Evolutionary conservation across 768 basidiomycete genomes (phyloP).

Genomic region (Lactarius hengduanensis): DNA sequence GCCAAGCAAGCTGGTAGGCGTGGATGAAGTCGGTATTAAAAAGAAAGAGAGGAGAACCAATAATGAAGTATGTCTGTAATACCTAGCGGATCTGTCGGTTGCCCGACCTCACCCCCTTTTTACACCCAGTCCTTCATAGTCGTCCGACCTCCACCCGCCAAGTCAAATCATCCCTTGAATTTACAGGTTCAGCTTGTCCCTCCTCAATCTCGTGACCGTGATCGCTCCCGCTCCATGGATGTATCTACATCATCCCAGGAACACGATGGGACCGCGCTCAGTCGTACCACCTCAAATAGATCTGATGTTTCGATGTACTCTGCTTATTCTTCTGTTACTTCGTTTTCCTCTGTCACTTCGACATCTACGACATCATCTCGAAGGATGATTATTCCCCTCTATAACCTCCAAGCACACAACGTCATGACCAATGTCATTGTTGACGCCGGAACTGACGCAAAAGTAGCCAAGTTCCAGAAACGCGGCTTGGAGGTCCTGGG

Average conservation of each 20-base stretch:
- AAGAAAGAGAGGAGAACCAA: slow-evolving; percentile 49
- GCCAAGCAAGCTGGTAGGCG: slow-evolving; percentile 13
- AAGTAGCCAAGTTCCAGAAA: slow-evolving; percentile 71
- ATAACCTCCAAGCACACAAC: slow-evolving; percentile 86
- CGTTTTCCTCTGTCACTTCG: slow-evolving; percentile 36
- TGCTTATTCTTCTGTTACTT: slow-evolving; percentile 49
- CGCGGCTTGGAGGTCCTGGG: slow-evolving; percentile 76
- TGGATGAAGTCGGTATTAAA: slow-evolving; percentile 37
- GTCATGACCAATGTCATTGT: slow-evolving; percentile 83
- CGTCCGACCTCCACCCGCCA: slow-evolving; percentile 85
- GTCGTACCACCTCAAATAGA: slow-evolving; percentile 47
- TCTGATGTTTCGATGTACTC: slow-evolving; percentile 52
- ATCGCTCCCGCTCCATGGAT: slow-evolving; percentile 45
- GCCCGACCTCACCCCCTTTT: slow-evolving; percentile 2
- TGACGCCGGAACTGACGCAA: slow-evolving; percentile 69
- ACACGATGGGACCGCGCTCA: slow-evolving; percentile 32
- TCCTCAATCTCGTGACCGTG: slow-evolving; percentile 48
- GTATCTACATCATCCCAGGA: slow-evolving; percentile 35
- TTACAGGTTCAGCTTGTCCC: slow-evolving; percentile 91
- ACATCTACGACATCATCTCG: slow-evolving; percentile 48
- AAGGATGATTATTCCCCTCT: slow-evolving; percentile 81
- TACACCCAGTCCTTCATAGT: slow-evolving; percentile 77
- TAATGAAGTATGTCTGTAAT: slow-evolving; percentile 45
- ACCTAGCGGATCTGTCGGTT: neutral
- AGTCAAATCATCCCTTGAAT: slow-evolving; percentile 83